phyloP scores from a whole-genome alignment of 805 yeast genomes.

The Candida cerambycidarum region DNA sequence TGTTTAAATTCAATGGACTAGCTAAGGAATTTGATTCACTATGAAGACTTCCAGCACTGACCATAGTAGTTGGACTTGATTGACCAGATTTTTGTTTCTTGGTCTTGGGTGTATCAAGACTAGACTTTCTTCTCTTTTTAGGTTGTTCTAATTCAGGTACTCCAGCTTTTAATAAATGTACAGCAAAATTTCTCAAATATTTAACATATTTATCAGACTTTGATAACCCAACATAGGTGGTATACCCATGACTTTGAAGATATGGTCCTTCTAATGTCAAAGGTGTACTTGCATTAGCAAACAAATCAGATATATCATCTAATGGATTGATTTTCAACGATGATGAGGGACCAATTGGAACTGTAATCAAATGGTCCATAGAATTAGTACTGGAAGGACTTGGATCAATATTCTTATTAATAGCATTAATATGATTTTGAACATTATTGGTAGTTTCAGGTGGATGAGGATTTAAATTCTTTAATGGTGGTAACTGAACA shows the following conservation, averaged over 20 bases:
- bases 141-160: constrained; percentile 14
- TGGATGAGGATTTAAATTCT: constrained; percentile 4
- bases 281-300: constrained; percentile 35
- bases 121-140: constrained; percentile 10
- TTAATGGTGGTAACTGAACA: constrained; percentile 17
- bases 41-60: neutral
- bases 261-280: constrained; percentile 35
- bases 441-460: neutral
- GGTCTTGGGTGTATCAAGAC: constrained; percentile 16
- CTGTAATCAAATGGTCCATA: constrained; percentile 19
- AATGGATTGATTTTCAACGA: constrained; percentile 30
- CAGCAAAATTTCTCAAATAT: constrained; percentile 35
- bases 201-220: constrained; percentile 41
- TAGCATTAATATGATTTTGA: neutral
- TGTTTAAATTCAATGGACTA: constrained; percentile 6
- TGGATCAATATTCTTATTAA: constrained; percentile 1
- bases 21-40: constrained; percentile 7
- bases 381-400: neutral
- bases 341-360: constrained; percentile 38
- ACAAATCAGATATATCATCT: constrained; percentile 31
- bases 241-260: constrained; percentile 41
- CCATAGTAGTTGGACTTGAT: constrained; percentile 3
- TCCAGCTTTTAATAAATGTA: constrained; percentile 33
- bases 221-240: constrained; percentile 40
- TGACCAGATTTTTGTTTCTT: constrained; percentile 11